These are phyloP conservation scores for Viola pubescens DNA, from an alignment of 441 rosid species.

Conservation along the genomic window DNA sequence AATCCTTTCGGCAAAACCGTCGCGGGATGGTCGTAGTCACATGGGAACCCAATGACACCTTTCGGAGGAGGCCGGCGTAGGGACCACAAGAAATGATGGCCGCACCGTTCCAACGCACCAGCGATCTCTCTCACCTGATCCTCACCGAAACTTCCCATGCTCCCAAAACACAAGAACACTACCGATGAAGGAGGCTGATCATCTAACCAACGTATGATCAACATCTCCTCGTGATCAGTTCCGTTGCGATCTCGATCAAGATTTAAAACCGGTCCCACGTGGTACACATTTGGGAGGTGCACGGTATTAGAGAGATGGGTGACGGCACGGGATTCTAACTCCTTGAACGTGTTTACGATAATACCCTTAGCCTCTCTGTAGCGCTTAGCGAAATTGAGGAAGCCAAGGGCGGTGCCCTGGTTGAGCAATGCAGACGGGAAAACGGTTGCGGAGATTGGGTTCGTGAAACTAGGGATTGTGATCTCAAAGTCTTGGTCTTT, in stretches of 20 bases:
- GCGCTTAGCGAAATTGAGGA: neutral
- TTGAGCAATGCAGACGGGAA: slow-evolving; percentile 6
- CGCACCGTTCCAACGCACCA: slow-evolving; percentile 27
- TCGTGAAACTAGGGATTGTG: neutral
- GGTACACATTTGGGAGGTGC: slow-evolving; percentile 14
- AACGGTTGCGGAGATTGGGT: neutral
- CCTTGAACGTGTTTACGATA: slow-evolving; percentile 14
- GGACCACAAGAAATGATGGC: slow-evolving; percentile 46
- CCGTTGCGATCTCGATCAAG: slow-evolving; percentile 6
- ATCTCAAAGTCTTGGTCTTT: neutral
- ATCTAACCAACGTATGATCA: slow-evolving; percentile 35
- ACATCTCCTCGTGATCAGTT: neutral
- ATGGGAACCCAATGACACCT: neutral
- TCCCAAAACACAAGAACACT: slow-evolving; percentile 56
- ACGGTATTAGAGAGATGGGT: neutral
- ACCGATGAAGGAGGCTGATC: slow-evolving; percentile 38
- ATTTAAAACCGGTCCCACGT: slow-evolving; percentile 33
- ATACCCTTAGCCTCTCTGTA: slow-evolving; percentile 14
- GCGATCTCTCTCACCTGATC: slow-evolving; percentile 42
- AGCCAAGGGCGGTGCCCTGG: slow-evolving; percentile 16
- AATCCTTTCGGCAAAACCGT: slow-evolving; percentile 36
- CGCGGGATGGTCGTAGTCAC: slow-evolving; percentile 8
- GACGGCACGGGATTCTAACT: slow-evolving; percentile 22
- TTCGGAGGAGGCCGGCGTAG: slow-evolving; percentile 24
- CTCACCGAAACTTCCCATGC: slow-evolving; percentile 33